Evolutionary conservation across 257 asterid species (phyloP).

Genomic region (Penstemon davidsonii): DNA sequence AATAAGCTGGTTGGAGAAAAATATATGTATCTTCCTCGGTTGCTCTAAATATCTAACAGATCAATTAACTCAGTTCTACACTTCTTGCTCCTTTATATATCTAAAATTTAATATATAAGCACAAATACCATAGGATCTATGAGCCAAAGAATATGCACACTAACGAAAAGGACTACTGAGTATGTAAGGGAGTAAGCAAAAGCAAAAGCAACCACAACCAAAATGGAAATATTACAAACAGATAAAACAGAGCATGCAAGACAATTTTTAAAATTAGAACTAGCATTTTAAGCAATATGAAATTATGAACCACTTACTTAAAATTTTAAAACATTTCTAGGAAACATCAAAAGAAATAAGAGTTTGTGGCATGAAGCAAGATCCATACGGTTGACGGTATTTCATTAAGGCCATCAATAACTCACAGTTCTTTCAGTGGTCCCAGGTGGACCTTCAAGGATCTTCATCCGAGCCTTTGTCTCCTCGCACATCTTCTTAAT

Average conservation of each 20-base stretch:
- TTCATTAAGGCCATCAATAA: conserved; percentile 13
- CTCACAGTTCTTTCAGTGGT: conserved; percentile 75
- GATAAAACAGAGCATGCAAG: conserved; percentile 1
- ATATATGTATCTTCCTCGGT: not conserved
- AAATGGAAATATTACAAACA: not conserved
- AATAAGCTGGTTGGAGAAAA: not conserved
- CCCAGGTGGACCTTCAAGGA: conserved; percentile 75
- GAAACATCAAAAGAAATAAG: not conserved
- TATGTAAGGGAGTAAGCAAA: not conserved
- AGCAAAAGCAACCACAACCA: not conserved
- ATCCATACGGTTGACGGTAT: not conserved
- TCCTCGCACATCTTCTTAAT: conserved; percentile 69
- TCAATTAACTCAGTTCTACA: conserved; percentile 4
- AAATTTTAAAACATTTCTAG: too few species aligned
- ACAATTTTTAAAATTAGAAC: not conserved
- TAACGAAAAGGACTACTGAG: not conserved
- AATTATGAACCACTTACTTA: not conserved
- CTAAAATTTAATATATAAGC: not conserved
- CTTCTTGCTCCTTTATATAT: not conserved
- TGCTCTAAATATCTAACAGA: not conserved
- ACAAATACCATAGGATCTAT: not conserved
- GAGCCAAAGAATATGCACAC: not conserved
- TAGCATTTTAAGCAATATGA: not conserved
- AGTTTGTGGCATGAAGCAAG: not conserved
- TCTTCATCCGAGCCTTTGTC: conserved; percentile 71